Evolutionary conservation across 2,329 filamentous ascomycete species (phyloP), one percentile per base, ranked within the genome.

Genomic region (Talaromyces funiculosus): DNA sequence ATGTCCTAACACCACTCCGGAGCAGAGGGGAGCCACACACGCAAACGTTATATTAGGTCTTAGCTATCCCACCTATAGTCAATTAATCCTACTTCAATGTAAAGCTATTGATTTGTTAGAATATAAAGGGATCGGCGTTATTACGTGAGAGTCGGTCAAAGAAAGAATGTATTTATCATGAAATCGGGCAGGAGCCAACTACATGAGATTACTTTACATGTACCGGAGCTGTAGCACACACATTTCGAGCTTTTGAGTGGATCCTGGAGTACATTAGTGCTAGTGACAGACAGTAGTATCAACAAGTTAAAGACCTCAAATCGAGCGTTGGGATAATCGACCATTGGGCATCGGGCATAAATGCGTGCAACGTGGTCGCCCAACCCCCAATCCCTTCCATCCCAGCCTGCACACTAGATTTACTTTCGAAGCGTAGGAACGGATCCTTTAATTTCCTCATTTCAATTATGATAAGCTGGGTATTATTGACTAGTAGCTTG

Each of bases 271-370:
- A 35, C 43, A 59, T 53, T 59, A 53, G 47, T 26, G 47, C 3
- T n/a, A 20, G 7, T 14, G 3, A 20, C 22, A 8, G 29, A n/a
- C 31, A 3, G 9, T 22, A 35, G 18, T 24, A 4, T 20, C 22
- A 22, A 20, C 22, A 14, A 35, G 0, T 20, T n/a, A 18, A 18
- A 20, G 8, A 22, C 29, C 20, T 51, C 47, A 10, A 51, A 51
- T 51, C n/a, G 47, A 51, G 29, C 16, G 59, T 62, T 45, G 40
- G 42, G 53, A 35, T 63, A 61, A 54, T 61, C 55, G 37, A 40
- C 33, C 38, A 31, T 62, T 60, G 60, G 62, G 57, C 62, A 66
- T 71, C 67, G 67, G 69, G 69, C 69, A 71, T 66, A 67, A 62
- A 69, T 60, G 40, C 59, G 63, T 45, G 53, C 62, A 67, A 67